phyloP scores from a whole-genome alignment of 2,329 filamentous ascomycete species.

The Colletotrichum euphorbiae region DNA sequence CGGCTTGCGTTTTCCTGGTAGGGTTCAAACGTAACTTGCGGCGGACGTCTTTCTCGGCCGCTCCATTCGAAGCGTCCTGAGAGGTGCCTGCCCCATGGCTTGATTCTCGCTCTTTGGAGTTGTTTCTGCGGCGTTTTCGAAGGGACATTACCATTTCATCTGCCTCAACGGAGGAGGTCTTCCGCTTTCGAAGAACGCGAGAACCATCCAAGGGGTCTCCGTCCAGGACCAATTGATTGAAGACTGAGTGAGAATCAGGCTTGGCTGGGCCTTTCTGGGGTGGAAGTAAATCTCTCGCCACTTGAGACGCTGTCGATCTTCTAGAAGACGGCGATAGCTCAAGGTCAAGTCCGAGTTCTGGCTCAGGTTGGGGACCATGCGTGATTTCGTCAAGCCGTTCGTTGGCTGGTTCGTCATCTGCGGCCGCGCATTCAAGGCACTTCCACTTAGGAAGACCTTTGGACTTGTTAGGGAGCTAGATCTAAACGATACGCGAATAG shows the following conservation, averaged over 20 bases:
- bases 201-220: constrained; percentile 82
- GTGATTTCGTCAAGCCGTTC: not conserved
- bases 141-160: constrained; percentile 65
- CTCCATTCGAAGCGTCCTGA: constrained; percentile 46
- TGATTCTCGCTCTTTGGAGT: constrained; percentile 56
- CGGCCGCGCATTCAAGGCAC: constrained; percentile 60
- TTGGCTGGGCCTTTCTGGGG: constrained; percentile 72
- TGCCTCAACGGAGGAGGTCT: constrained; percentile 77
- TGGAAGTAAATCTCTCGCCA: constrained; percentile 79
- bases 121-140: constrained; percentile 66
- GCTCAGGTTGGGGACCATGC: constrained; percentile 2
- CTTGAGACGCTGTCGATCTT: constrained; percentile 71
- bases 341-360: not conserved
- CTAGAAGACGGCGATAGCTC: constrained; percentile 54
- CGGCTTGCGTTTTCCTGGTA: constrained; percentile 51
- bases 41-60: constrained; percentile 53
- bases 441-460: constrained; percentile 60
- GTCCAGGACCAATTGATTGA: constrained; percentile 77
- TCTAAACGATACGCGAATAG: constrained; percentile 26
- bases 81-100: constrained; percentile 50
- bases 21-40: constrained; percentile 70
- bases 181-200: constrained; percentile 84
- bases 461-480: not conserved
- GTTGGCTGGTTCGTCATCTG: not conserved
- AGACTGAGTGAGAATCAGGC: constrained; percentile 80